phyloP scores from a whole-genome alignment of 257 asterid genomes.

The Avicennia marina region DNA sequence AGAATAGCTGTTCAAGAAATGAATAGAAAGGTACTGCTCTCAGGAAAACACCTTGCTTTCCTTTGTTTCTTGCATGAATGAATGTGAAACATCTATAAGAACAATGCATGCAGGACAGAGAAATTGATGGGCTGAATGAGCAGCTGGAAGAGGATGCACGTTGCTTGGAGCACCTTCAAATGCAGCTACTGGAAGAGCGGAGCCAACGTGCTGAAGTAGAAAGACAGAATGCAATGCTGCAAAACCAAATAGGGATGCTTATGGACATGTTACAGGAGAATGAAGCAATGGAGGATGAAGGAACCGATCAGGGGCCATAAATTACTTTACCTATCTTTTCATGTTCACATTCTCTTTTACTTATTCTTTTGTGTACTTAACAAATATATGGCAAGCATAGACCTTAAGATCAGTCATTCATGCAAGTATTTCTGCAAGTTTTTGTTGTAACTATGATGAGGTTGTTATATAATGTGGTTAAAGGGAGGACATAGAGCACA shows the following conservation, averaged over 20 bases:
- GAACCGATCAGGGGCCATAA: slow-evolving; percentile 30
- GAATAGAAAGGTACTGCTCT: slow-evolving; percentile 75
- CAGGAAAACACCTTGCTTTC: no score
- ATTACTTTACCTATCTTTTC: slow-evolving; percentile 1
- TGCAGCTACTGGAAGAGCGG: slow-evolving; percentile 87
- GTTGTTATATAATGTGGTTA: not conserved
- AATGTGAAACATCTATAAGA: no score
- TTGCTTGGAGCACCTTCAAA: slow-evolving; percentile 81
- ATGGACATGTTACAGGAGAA: slow-evolving; percentile 90
- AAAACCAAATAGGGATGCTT: slow-evolving; percentile 76
- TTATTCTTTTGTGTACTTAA: slow-evolving; percentile 31
- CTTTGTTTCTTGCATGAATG: no score
- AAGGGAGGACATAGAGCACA: no score
- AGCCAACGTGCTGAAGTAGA: slow-evolving; percentile 86
- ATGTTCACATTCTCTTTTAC: not conserved
- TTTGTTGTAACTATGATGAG: slow-evolving; percentile 2
- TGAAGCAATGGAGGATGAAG: slow-evolving; percentile 49
- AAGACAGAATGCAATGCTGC: slow-evolving; percentile 75
- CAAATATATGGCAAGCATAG: slow-evolving; percentile 3
- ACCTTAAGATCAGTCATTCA: not conserved
- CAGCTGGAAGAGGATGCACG: slow-evolving; percentile 86
- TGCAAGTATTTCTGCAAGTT: slow-evolving; percentile 1
- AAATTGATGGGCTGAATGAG: slow-evolving; percentile 87
- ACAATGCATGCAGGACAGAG: slow-evolving; percentile 68
- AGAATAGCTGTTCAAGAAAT: slow-evolving; percentile 93